Conservation (phyloP, 768 basidiomycete species). For the Zangia roseola region DNA sequence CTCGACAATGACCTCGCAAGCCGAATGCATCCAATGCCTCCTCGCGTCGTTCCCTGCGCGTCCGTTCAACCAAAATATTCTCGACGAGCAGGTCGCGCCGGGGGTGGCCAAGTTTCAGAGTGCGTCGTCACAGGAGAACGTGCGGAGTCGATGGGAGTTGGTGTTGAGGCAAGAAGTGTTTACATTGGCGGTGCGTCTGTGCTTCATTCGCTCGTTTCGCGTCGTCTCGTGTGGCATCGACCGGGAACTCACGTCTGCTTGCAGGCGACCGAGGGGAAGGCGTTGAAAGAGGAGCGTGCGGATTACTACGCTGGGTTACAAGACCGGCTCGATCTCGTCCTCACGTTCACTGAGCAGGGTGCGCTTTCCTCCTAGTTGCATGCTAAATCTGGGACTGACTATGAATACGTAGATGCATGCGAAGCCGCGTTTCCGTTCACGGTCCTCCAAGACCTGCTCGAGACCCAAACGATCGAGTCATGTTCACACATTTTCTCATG, state of each 20-base stretch:
- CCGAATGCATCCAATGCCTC: conserved; percentile 49
- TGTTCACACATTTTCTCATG: conserved; percentile 88
- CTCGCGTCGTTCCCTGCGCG: conserved; percentile 51
- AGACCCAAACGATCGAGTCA: conserved; percentile 80
- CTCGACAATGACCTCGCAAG: conserved; percentile 47
- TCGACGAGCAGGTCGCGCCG: conserved; percentile 50
- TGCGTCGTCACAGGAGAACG: conserved; percentile 53
- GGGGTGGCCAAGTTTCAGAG: conserved; percentile 43
- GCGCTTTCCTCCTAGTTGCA: conserved; percentile 21
- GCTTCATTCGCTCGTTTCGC: conserved; percentile 24
- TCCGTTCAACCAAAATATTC: conserved; percentile 45
- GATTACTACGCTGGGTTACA: conserved; percentile 62
- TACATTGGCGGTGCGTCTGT: conserved; percentile 64
- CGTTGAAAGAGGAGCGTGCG: conserved; percentile 49
- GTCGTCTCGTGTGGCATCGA: not conserved
- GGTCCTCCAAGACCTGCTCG: conserved; percentile 78
- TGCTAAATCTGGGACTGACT: not conserved
- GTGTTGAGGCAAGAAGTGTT: conserved; percentile 71
- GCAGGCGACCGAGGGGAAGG: conserved; percentile 67
- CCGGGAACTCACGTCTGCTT: not conserved
- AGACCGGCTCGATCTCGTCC: conserved; percentile 66
- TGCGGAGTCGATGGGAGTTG: conserved; percentile 75
- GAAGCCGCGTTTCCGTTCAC: conserved; percentile 72
- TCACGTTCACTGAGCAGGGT: conserved; percentile 80
- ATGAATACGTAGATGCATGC: conserved; percentile 57